Base-by-base conservation (phyloP, 176 grass and related monocot genomes). In the Triticum turgidum region DNA sequence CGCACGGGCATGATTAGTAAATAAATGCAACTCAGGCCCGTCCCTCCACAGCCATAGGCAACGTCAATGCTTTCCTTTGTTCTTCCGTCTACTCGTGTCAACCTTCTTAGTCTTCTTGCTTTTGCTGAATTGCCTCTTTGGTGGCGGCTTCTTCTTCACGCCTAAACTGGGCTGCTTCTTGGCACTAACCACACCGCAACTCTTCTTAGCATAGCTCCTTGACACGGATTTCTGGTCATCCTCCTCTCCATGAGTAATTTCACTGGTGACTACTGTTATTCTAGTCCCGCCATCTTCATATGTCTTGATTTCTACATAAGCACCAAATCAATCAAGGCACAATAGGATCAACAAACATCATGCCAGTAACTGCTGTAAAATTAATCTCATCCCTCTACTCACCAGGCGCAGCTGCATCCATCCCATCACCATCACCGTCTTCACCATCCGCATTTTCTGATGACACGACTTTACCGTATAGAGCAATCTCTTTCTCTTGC, bases 401-500 rank as follows among this genome's bases (percentile, higher is more conserved):
- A 99, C 94, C 94, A 80, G 93, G 76, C 17, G 79, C 65, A 64
- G 86, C 65, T 76, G 81, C 82, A 27, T 85, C 83, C 70, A 90
- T 75, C 27, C 80, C 78, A 64, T 34, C 80, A 49, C 51, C 15
- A 15, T 34, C 80, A 49, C 51, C 15, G 15, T 5, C 78, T 75
- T 51, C 78, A 56, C 27, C 70, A 69, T 71, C 77, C 69, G 34
- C 73, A 65, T 87, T 63, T 29, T 90, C 93, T 6, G 84, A 87
- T 64, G 94, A 93, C 33, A 83, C 38, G 17, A 99, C 80, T 92
- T 88, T 88, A 33, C 97, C 94, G 47, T 96, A 94, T 14, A 99
- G 15, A 82, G 89, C 90, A 67, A 96, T 85, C 82, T 99, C 92
- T 83, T 70, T 98, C 78, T 96, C 94, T 99, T 88, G 47, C 89